phyloP scores from a whole-genome alignment of 2,329 filamentous ascomycete genomes.

The Pestalotiopsis sp. region DNA sequence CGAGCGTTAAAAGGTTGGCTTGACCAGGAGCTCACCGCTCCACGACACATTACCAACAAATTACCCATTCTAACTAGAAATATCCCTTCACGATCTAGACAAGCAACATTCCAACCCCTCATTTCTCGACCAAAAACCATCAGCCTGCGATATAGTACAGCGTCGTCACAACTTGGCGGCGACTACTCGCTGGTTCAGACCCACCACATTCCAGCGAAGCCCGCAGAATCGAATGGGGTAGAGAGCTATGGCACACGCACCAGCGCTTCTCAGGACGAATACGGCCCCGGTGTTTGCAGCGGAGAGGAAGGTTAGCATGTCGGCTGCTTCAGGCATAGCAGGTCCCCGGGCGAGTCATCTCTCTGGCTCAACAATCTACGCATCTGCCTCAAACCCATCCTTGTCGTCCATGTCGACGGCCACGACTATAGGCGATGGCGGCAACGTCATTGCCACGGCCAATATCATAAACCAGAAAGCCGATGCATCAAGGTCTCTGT shows the following conservation, averaged over 20 bases:
- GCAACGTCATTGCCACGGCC: constrained; percentile 72
- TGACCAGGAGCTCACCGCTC: not conserved
- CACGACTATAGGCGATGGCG: constrained; percentile 30
- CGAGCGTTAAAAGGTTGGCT: not conserved
- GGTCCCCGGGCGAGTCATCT: constrained; percentile 61
- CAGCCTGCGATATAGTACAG: not conserved
- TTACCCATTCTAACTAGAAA: not conserved
- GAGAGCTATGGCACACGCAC: constrained; percentile 57
- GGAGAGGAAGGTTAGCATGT: constrained; percentile 44
- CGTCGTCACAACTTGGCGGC: not conserved
- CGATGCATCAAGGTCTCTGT: constrained; percentile 87
- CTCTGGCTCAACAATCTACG: constrained; percentile 59
- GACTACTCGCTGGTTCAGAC: not conserved
- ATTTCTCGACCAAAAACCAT: not conserved
- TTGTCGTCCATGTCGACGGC: constrained; percentile 19
- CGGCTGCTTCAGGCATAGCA: constrained; percentile 47
- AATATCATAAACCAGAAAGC: constrained; percentile 98
- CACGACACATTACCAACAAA: not conserved
- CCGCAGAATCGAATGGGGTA: constrained; percentile 26
- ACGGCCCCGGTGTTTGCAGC: constrained; percentile 56
- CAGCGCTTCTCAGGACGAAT: constrained; percentile 56
- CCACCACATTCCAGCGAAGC: not conserved
- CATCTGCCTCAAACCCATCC: constrained; percentile 20
- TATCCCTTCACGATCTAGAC: not conserved
- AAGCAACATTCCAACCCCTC: constrained; percentile 1